These are phyloP conservation scores for Pythium oligandrum DNA, from an alignment of 352 stramenopile species.

Conservation along the genomic window DNA sequence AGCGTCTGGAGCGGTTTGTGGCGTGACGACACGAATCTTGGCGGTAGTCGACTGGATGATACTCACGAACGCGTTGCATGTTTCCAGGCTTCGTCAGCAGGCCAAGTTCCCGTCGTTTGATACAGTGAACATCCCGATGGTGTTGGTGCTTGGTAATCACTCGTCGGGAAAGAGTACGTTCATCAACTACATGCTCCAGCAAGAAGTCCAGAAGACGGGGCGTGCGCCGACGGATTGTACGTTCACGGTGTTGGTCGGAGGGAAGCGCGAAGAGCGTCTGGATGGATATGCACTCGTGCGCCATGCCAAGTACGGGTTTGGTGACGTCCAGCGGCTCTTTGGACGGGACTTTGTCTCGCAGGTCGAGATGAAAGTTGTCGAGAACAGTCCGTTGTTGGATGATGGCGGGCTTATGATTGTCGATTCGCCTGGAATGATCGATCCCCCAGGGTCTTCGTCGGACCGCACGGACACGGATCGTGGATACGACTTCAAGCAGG, in stretches of 20 bases:
- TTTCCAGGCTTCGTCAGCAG: slow-evolving; percentile 45
- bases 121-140: slow-evolving; percentile 76
- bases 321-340: slow-evolving; percentile 77
- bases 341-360: slow-evolving; percentile 80
- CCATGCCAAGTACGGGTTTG: slow-evolving; percentile 73
- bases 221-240: slow-evolving; percentile 78
- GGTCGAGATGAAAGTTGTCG: slow-evolving; percentile 81
- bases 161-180: slow-evolving; percentile 85
- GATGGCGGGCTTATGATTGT: slow-evolving; percentile 81
- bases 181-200: slow-evolving; percentile 85
- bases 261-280: slow-evolving; percentile 61
- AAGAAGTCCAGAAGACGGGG: slow-evolving; percentile 80
- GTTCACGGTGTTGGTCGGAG: slow-evolving; percentile 77
- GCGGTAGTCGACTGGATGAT: not conserved
- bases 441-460: slow-evolving; percentile 55
- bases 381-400: slow-evolving; percentile 59
- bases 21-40: not conserved
- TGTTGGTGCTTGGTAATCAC: slow-evolving; percentile 83
- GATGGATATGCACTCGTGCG: slow-evolving; percentile 70
- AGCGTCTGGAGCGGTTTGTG: slow-evolving; percentile 47
- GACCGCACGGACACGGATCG: slow-evolving; percentile 69
- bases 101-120: slow-evolving; percentile 78
- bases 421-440: slow-evolving; percentile 86
- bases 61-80: not conserved
- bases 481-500: slow-evolving; percentile 84